These are phyloP conservation scores for Penicillium cinerascens DNA, from an alignment of 495 filamentous ascomycete genomes.

Conservation along the genomic window DNA sequence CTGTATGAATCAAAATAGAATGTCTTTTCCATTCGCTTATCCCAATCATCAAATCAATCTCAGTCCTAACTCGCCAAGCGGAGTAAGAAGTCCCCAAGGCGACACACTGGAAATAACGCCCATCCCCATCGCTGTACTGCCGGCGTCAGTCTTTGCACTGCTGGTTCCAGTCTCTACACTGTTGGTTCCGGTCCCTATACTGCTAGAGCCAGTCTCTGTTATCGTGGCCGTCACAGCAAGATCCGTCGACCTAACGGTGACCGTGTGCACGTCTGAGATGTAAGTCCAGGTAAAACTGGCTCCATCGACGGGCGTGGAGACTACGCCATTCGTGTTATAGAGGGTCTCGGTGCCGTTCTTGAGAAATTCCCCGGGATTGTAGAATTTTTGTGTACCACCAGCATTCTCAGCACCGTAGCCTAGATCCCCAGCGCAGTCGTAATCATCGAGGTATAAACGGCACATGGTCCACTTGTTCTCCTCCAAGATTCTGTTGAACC, in stretches of 20 bases:
- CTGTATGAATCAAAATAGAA: no score
- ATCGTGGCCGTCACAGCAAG: neutral
- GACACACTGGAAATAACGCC: no score
- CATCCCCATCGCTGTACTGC: no score
- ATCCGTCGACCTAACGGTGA: constrained; percentile 7
- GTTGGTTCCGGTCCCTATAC: no score
- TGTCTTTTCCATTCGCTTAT: no score
- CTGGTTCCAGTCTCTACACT: no score
- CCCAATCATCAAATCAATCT: no score
- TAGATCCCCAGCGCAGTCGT: constrained; percentile 13
- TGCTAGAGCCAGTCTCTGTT: no score
- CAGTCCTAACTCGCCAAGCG: no score
- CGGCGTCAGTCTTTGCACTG: no score
- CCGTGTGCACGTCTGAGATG: neutral
- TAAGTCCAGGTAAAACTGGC: constrained; percentile 18
- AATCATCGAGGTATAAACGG: constrained; percentile 1
- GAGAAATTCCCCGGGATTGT: constrained; percentile 6
- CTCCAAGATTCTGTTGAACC: neutral
- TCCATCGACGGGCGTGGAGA: constrained; percentile 15
- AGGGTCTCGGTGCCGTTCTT: constrained; percentile 15
- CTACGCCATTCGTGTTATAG: constrained; percentile 6
- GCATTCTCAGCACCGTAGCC: constrained; percentile 8
- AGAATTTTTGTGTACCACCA: constrained; percentile 9
- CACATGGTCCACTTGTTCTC: constrained; percentile 11
- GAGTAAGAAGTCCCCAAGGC: no score